These are phyloP conservation scores for Aspergillus awamori DNA, from an alignment of 2,329 filamentous ascomycete genomes.

Conservation along the genomic window DNA sequence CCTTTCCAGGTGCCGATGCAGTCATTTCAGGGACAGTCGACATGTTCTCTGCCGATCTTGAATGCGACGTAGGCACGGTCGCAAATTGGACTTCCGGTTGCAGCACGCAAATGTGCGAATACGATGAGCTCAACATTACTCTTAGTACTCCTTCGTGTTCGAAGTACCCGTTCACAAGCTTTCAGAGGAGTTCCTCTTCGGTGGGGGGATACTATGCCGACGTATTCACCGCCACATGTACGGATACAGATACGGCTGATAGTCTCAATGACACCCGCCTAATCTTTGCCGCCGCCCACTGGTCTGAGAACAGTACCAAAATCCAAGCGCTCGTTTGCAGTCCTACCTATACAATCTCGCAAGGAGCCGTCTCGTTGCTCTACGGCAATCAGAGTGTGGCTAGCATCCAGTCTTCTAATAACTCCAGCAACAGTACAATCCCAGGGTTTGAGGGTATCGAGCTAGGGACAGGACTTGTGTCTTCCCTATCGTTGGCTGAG, in stretches of 20 bases:
- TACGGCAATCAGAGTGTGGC: constrained; percentile 12
- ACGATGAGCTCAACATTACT: constrained; percentile 1
- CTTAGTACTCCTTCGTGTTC: constrained; percentile 3
- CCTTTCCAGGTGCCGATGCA: neutral
- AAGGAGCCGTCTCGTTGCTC: constrained; percentile 4
- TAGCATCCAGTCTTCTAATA: neutral
- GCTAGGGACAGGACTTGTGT: constrained; percentile 4
- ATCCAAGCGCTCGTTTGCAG: constrained; percentile 10
- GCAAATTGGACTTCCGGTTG: constrained; percentile 12
- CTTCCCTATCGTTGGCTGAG: neutral
- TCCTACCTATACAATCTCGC: constrained; percentile 6
- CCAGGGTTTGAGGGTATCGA: neutral
- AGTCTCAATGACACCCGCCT: neutral
- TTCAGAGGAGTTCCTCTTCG: neutral
- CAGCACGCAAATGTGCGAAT: neutral
- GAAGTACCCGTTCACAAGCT: neutral
- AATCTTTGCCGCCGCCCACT: constrained; percentile 9
- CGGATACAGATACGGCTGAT: neutral
- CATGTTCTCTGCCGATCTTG: constrained; percentile 9
- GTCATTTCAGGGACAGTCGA: constrained; percentile 8
- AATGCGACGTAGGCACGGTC: constrained; percentile 10
- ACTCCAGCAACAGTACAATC: neutral
- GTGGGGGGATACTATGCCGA: constrained; percentile 6
- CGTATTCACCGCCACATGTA: constrained; percentile 1
- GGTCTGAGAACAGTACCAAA: constrained; percentile 3